Conservation (phyloP, 495 filamentous ascomycete species). For the Trichoderma erinaceum region DNA sequence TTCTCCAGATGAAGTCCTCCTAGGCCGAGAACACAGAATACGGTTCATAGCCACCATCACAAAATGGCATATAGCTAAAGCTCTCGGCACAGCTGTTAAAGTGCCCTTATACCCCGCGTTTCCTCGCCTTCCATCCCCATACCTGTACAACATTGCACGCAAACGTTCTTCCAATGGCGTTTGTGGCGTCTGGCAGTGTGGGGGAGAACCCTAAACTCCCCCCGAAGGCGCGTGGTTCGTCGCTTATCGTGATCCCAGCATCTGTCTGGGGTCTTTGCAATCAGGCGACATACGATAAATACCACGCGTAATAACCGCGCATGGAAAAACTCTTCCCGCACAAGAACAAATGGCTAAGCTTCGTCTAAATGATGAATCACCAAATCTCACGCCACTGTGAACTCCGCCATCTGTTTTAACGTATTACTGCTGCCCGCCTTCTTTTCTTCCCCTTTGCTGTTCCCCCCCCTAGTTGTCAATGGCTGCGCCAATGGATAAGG, state of each 20-base stretch:
- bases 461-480: background rate
- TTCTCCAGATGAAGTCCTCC: too few relatives aligned
- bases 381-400: background rate
- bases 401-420: background rate
- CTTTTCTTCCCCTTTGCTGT: background rate
- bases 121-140: background rate
- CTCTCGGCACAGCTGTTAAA: too few relatives aligned
- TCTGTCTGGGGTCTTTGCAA: background rate
- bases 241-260: background rate
- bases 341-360: background rate
- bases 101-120: background rate
- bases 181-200: conserved; percentile 3
- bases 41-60: too few relatives aligned
- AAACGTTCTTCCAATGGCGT: background rate
- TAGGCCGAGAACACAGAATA: too few relatives aligned
- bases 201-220: conserved; percentile 11
- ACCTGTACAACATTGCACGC: background rate
- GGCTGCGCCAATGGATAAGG: background rate
- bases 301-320: background rate
- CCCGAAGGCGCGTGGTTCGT: background rate
- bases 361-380: background rate
- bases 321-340: background rate
- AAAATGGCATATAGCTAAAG: too few relatives aligned
- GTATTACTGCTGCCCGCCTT: background rate
- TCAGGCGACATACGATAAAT: background rate